Evolutionary conservation across 805 yeast genomes (phyloP).

Genomic region (Metschnikowia shivogae): DNA sequence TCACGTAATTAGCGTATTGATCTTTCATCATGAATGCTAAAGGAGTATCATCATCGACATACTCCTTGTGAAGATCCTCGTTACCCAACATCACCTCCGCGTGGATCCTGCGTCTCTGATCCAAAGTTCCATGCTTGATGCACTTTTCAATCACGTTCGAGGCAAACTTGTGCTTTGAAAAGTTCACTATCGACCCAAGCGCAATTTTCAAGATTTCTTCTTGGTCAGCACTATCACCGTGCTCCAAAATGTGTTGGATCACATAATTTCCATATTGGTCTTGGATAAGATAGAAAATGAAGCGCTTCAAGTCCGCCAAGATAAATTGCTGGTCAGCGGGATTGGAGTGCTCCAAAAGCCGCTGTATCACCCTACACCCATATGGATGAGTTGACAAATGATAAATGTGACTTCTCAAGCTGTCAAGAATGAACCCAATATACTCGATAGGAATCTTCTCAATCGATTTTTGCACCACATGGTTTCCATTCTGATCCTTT

Average conservation of each 20-base stretch:
- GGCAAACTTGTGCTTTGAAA: conserved; percentile 96
- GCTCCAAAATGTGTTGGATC: conserved; percentile 89
- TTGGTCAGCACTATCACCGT: conserved; percentile 63
- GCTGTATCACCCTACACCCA: conserved; percentile 95
- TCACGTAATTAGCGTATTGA: conserved; percentile 96
- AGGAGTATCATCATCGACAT: conserved; percentile 61
- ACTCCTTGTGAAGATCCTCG: conserved; percentile 43
- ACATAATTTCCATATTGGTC: conserved; percentile 98
- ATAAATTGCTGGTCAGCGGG: conserved; percentile 62
- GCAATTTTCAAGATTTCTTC: conserved; percentile 64
- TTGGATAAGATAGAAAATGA: conserved; percentile 72
- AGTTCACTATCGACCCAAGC: conserved; percentile 64
- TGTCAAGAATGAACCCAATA: conserved; percentile 67
- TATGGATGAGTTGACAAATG: conserved; percentile 92
- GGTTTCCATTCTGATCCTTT: conserved; percentile 97
- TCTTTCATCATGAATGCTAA: conserved; percentile 94
- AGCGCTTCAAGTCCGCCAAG: conserved; percentile 66
- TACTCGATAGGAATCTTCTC: conserved; percentile 74
- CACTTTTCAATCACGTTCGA: conserved; percentile 96
- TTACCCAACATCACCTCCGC: conserved; percentile 58
- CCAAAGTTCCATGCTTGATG: conserved; percentile 63
- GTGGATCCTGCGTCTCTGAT: conserved; percentile 60
- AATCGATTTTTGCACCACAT: conserved; percentile 92
- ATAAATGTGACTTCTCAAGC: conserved; percentile 67
- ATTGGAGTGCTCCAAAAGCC: conserved; percentile 77